phyloP scores from a whole-genome alignment of 495 filamentous ascomycete species.

The Baudoinia panamericana region DNA sequence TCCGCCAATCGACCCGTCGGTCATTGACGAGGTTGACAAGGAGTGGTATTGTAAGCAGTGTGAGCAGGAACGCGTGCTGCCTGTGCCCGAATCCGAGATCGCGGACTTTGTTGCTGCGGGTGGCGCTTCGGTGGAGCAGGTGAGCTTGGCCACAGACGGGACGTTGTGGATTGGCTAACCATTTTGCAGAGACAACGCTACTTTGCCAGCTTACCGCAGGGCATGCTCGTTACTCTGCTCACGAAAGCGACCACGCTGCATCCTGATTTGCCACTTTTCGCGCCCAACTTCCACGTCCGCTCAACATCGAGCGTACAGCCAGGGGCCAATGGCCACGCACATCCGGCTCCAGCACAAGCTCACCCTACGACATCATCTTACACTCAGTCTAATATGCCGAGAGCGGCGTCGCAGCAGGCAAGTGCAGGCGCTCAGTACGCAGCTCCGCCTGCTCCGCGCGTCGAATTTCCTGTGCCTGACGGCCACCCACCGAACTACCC shows the following conservation, averaged over 20 bases:
- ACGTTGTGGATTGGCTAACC: background rate
- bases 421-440: too few relatives aligned
- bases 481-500: constrained; percentile 28
- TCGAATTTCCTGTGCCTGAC: constrained; percentile 24
- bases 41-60: constrained; percentile 75
- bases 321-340: constrained; percentile 11
- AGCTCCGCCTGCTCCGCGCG: background rate
- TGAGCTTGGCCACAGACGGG: constrained; percentile 3
- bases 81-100: constrained; percentile 15
- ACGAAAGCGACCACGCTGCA: constrained; percentile 32
- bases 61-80: constrained; percentile 20
- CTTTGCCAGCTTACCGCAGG: constrained; percentile 32
- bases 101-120: constrained; percentile 11
- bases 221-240: constrained; percentile 36
- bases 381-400: too few relatives aligned
- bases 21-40: constrained; percentile 49
- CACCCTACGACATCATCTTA: constrained; percentile 2
- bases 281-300: constrained; percentile 24
- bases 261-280: constrained; percentile 32
- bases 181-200: constrained; percentile 35
- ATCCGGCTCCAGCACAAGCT: background rate
- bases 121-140: constrained; percentile 17
- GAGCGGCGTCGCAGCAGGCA: too few relatives aligned
- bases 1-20: constrained; percentile 59
- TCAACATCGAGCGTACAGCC: background rate